These are phyloP conservation scores for Starmerella kuoi DNA, from an alignment of 805 yeast species.

Conservation along the genomic window DNA sequence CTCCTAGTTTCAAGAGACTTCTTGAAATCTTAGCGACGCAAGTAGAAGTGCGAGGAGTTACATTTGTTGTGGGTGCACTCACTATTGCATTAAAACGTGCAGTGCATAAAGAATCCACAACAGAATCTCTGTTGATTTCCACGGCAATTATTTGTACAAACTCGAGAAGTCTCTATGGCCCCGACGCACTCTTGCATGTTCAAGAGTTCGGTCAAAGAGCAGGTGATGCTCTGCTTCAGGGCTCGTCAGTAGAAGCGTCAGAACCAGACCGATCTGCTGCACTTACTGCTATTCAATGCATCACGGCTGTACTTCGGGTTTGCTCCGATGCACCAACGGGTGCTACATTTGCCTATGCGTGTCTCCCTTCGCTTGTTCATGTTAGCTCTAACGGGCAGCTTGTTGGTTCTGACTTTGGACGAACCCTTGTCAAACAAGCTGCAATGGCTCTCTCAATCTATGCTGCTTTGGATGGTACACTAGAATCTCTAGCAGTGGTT, in stretches of 20 bases:
- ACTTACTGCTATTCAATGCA: slow-evolving; percentile 45
- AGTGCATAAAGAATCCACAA: slow-evolving; percentile 8
- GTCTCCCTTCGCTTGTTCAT: slow-evolving; percentile 10
- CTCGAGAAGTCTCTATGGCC: slow-evolving; percentile 6
- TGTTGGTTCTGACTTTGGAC: neutral
- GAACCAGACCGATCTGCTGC: slow-evolving; percentile 13
- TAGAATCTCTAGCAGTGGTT: slow-evolving; percentile 9
- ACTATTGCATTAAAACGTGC: slow-evolving; percentile 15
- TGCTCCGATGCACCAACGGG: slow-evolving; percentile 10
- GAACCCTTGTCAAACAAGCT: slow-evolving; percentile 4
- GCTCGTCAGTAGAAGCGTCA: neutral
- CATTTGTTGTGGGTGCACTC: slow-evolving; percentile 15
- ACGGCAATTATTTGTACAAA: slow-evolving; percentile 18
- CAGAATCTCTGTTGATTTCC: slow-evolving; percentile 14
- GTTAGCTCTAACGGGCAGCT: neutral
- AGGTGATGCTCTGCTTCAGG: slow-evolving; percentile 15
- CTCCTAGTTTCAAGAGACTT: slow-evolving; percentile 40
- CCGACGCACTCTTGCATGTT: slow-evolving; percentile 6
- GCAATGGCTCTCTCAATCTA: slow-evolving; percentile 15
- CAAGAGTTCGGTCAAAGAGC: slow-evolving; percentile 18
- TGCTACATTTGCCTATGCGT: slow-evolving; percentile 17
- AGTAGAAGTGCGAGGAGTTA: slow-evolving; percentile 10
- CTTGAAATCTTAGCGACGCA: slow-evolving; percentile 24
- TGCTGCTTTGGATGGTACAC: slow-evolving; percentile 11
- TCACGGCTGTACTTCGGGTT: slow-evolving; percentile 40